Conservation (phyloP, 768 basidiomycete species). For the Psilocybe subaeruginosa region DNA sequence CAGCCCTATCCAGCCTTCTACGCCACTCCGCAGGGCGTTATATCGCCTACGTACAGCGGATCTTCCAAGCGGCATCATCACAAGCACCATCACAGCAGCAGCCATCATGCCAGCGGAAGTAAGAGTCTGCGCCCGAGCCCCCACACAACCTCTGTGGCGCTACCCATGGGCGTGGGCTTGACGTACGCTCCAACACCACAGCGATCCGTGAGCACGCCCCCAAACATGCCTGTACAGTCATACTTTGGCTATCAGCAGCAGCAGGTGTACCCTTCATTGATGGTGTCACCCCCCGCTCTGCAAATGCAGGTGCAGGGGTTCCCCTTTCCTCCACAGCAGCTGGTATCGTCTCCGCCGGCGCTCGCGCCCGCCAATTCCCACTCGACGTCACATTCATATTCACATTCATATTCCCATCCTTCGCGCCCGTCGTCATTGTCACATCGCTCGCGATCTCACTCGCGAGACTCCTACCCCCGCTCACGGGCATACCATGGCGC, state of each 20-base stretch:
- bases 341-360: not conserved
- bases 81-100: constrained; percentile 9
- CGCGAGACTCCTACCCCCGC: not conserved
- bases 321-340: not conserved
- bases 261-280: not conserved
- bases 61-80: constrained; percentile 7
- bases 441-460: not conserved
- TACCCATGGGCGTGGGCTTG: constrained; percentile 9
- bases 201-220: constrained; percentile 12
- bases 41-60: constrained; percentile 13
- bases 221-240: not conserved
- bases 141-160: constrained; percentile 1
- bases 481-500: not conserved
- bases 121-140: constrained; percentile 17
- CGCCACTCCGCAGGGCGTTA: constrained; percentile 16
- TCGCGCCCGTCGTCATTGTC: not conserved
- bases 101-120: constrained; percentile 11
- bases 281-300: not conserved
- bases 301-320: not conserved
- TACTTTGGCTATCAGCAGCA: not conserved
- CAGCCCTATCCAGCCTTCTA: constrained; percentile 14
- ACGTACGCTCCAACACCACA: constrained; percentile 11
- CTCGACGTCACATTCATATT: not conserved
- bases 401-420: not conserved
- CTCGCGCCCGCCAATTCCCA: not conserved